Evolutionary conservation across 164 flowering plant genomes (phyloP).

Genomic region (Hamamelis virginiana): DNA sequence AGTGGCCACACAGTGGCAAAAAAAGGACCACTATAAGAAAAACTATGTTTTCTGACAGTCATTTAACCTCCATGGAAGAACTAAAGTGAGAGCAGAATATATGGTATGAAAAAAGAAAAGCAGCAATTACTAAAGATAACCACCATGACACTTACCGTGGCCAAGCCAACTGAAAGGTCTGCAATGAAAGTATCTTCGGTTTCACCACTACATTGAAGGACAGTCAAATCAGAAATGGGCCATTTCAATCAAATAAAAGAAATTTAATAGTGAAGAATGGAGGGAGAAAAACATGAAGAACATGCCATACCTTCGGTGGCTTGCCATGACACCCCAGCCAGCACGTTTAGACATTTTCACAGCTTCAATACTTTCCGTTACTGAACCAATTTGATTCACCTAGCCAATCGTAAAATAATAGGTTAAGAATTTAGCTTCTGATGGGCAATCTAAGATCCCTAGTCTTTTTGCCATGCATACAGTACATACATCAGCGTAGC

Average conservation of each 20-base stretch:
- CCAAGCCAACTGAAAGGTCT: constrained; percentile 86
- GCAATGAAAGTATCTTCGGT: constrained; percentile 96
- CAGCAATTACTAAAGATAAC: too few species aligned
- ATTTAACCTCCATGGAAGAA: too few species aligned
- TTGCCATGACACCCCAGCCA: constrained; percentile 97
- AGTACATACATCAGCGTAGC: too few species aligned
- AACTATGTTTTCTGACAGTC: too few species aligned
- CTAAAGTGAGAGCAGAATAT: too few species aligned
- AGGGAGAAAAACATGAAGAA: background rate
- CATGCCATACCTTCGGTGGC: constrained; percentile 75
- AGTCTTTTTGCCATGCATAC: too few species aligned
- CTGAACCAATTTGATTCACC: constrained; percentile 95
- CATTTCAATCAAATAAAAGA: constrained; percentile 10
- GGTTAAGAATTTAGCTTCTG: background rate
- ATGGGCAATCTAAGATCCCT: too few species aligned
- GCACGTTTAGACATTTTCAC: constrained; percentile 90
- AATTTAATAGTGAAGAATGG: background rate
- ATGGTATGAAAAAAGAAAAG: too few species aligned
- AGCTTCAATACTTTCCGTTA: constrained; percentile 96
- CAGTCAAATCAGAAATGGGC: background rate
- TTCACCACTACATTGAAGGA: constrained; percentile 58
- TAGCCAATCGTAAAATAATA: constrained; percentile 17
- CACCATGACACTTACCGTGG: constrained; percentile 56
- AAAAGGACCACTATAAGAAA: too few species aligned
- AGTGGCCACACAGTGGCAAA: too few species aligned